These are phyloP conservation scores for Phlebiopsis flavidoalba DNA, from an alignment of 768 basidiomycete genomes.

Conservation along the genomic window DNA sequence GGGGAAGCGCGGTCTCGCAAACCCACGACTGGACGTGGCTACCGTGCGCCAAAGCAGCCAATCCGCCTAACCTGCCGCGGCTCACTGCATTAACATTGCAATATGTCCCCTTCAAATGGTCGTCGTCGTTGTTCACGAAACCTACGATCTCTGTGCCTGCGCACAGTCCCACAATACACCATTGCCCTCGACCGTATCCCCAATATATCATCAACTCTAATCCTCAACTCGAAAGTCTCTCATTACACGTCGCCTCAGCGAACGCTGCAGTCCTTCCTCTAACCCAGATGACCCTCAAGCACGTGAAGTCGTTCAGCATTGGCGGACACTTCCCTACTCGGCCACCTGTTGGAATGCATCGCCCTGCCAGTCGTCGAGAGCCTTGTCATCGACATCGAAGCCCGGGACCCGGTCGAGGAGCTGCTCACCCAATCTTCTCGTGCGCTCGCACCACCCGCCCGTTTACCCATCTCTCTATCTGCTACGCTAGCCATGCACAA, in stretches of 20 bases:
- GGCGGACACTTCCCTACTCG: slow-evolving; percentile 66
- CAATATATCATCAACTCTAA: slow-evolving; percentile 61
- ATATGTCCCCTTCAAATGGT: slow-evolving; percentile 74
- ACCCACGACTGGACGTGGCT: slow-evolving; percentile 72
- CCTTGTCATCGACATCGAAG: slow-evolving; percentile 66
- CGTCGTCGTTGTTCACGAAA: slow-evolving; percentile 65
- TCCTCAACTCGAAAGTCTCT: slow-evolving; percentile 47
- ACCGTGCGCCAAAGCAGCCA: slow-evolving; percentile 41
- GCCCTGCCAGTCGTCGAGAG: slow-evolving; percentile 51
- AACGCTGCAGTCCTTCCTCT: slow-evolving; percentile 62
- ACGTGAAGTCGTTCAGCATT: slow-evolving; percentile 50
- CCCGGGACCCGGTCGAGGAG: slow-evolving; percentile 72
- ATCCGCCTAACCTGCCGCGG: slow-evolving; percentile 35
- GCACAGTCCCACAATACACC: slow-evolving; percentile 57
- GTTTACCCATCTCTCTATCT: slow-evolving; percentile 58
- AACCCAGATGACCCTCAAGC: slow-evolving; percentile 43
- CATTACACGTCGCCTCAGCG: slow-evolving; percentile 58
- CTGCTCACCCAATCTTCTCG: slow-evolving; percentile 53
- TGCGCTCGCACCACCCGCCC: slow-evolving; percentile 54
- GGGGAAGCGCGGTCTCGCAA: slow-evolving; percentile 51
- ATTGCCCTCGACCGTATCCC: slow-evolving; percentile 64
- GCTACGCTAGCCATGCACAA: slow-evolving; percentile 44
- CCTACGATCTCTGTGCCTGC: slow-evolving; percentile 55
- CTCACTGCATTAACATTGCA: slow-evolving; percentile 59
- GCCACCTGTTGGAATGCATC: slow-evolving; percentile 56